Conservation (phyloP, 164 flowering plant species). For the Echeveria elegans region DNA sequence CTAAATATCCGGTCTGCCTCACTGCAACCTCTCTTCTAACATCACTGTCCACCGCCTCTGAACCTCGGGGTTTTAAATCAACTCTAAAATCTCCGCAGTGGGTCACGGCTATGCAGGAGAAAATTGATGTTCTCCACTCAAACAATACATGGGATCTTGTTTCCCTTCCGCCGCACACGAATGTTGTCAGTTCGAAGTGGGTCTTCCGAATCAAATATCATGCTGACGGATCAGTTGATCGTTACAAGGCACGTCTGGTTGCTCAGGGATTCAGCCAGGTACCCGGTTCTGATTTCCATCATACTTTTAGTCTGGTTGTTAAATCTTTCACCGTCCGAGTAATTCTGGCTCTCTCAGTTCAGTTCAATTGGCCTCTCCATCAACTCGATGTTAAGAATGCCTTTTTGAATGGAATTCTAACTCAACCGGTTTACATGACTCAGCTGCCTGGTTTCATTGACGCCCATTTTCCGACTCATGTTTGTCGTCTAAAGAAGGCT, state of each 20-base stretch:
- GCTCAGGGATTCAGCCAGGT: not conserved
- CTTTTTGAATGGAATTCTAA: not conserved
- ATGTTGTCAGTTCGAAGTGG: not conserved
- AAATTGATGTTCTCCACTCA: not conserved
- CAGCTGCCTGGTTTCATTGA: not conserved
- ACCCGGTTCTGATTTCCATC: not conserved
- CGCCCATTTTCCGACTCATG: not conserved
- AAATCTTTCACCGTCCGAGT: not conserved
- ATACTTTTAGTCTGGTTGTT: not conserved
- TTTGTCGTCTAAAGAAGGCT: constrained; percentile 6
- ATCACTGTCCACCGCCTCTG: too few species aligned
- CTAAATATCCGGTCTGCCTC: not conserved
- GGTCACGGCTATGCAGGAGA: not conserved
- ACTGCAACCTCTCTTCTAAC: too few species aligned
- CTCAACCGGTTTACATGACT: not conserved
- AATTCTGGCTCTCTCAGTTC: not conserved
- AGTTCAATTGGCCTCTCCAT: not conserved
- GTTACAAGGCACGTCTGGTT: not conserved
- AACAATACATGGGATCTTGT: not conserved
- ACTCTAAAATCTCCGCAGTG: not conserved
- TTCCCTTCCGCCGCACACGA: not conserved
- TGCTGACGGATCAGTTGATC: not conserved
- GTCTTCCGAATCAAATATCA: not conserved
- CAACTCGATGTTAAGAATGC: constrained; percentile 1
- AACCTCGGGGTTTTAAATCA: not conserved